A percentile compares a stretch with the other conserved stretches of the same genome.
Conservation (phyloP, 495 filamentous ascomycete species). For the Daldinia grandis region DNA sequence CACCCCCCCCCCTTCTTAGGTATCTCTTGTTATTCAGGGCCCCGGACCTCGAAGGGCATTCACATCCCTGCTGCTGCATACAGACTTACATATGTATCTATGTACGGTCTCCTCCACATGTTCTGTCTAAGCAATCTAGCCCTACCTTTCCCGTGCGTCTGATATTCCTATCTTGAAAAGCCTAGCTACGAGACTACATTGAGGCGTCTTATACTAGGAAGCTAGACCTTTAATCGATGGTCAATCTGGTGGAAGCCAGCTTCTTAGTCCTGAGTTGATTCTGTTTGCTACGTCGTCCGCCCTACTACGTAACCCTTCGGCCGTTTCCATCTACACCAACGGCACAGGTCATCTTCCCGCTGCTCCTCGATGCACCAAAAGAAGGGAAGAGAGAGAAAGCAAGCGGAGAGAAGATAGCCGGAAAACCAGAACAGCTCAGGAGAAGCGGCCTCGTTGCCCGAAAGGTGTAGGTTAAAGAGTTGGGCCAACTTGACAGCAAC, state of each 20-base stretch:
- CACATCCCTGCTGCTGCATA: constrained; percentile 48
- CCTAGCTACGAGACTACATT: constrained; percentile 44
- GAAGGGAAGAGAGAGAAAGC: constrained; percentile 25
- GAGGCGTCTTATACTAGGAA: constrained; percentile 42
- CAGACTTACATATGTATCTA: constrained; percentile 50
- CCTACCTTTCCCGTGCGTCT: constrained; percentile 46
- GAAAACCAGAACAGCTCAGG: constrained; percentile 25
- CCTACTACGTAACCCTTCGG: constrained; percentile 37
- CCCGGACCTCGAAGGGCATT: constrained; percentile 43
- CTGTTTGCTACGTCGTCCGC: constrained; percentile 41
- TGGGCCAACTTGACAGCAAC: constrained; percentile 31
- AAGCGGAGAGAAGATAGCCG: constrained; percentile 20
- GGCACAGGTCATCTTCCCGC: constrained; percentile 32
- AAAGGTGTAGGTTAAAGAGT: constrained; percentile 30
- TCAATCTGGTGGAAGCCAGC: constrained; percentile 35
- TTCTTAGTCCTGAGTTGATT: constrained; percentile 31
- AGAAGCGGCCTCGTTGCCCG: constrained; percentile 17
- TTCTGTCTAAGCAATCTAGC: constrained; percentile 44
- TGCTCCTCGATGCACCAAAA: constrained; percentile 36
- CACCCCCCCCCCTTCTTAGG: constrained; percentile 39
- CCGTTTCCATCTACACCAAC: constrained; percentile 43
- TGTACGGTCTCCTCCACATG: constrained; percentile 51
- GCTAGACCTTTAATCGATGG: constrained; percentile 35
- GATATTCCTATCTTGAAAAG: constrained; percentile 44
- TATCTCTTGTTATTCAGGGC: constrained; percentile 40